Conservation (phyloP, 2,329 filamentous ascomycete species). For the Pseudogymnoascus sp. region DNA sequence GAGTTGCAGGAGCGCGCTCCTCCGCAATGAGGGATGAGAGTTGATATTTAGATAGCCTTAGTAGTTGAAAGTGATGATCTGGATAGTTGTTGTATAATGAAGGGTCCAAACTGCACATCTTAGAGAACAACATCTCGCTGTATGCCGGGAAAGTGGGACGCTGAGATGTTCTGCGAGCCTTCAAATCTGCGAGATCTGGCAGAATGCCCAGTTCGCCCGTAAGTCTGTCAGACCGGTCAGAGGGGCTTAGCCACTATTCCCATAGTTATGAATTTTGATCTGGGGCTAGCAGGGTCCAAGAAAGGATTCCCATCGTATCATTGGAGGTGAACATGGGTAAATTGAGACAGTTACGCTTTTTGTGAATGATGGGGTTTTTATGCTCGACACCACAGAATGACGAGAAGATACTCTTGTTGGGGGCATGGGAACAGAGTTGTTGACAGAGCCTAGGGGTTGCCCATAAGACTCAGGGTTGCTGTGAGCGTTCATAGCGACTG, state of each 20-base stretch:
- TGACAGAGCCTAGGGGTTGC: neutral
- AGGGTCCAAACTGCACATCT: neutral
- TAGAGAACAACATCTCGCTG: neutral
- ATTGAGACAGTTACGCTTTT: neutral
- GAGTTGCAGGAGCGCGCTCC: neutral
- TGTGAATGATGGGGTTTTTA: neutral
- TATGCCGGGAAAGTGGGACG: neutral
- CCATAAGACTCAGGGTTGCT: neutral
- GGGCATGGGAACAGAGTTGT: neutral
- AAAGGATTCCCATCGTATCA: neutral
- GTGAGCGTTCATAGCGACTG: neutral
- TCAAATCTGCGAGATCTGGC: neutral
- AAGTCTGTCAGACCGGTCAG: neutral
- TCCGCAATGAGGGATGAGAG: neutral
- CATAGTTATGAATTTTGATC: neutral
- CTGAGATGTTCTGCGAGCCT: neutral
- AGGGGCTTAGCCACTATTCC: neutral
- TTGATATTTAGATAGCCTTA: neutral
- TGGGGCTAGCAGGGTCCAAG: neutral
- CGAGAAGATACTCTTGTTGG: neutral
- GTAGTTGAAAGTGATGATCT: neutral
- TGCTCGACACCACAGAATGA: neutral
- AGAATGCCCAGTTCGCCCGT: neutral
- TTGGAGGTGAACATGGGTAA: neutral
- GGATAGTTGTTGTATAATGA: neutral